Evolutionary conservation across 768 basidiomycete species (phyloP).

Genomic region (Russula compacta): DNA sequence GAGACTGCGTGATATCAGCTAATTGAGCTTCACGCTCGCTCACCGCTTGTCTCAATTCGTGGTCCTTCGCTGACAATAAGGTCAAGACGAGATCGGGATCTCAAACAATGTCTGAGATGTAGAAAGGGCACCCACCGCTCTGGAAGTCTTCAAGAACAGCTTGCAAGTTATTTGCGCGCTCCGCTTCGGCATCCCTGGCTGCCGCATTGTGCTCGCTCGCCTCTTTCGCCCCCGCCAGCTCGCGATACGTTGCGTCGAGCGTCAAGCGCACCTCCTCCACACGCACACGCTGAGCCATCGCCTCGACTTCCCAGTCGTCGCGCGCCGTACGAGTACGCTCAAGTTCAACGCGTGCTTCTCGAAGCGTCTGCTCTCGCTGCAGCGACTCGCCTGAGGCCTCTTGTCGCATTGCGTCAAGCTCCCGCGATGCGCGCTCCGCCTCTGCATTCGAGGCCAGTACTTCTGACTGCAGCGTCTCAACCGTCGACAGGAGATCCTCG

Average conservation of each 20-base stretch:
- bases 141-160: constrained; percentile 95
- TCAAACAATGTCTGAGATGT: not conserved
- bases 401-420: constrained; percentile 63
- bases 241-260: constrained; percentile 47
- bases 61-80: constrained; percentile 63
- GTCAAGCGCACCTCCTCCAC: constrained; percentile 62
- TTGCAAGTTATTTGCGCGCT: constrained; percentile 77
- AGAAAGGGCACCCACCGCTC: constrained; percentile 45
- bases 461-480: constrained; percentile 77
- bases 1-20: constrained; percentile 53
- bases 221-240: constrained; percentile 58
- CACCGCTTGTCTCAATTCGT: constrained; percentile 79
- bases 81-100: constrained; percentile 13
- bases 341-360: constrained; percentile 77
- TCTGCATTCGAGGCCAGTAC: constrained; percentile 70
- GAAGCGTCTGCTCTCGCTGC: constrained; percentile 67
- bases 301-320: constrained; percentile 57
- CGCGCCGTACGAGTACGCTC: constrained; percentile 80
- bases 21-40: constrained; percentile 76
- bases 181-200: constrained; percentile 57
- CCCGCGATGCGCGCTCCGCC: constrained; percentile 54
- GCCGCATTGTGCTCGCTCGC: constrained; percentile 44
- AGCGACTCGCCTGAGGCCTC: constrained; percentile 62
- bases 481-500: constrained; percentile 57
- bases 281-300: constrained; percentile 55